Evolutionary conservation across 2,329 filamentous ascomycete genomes (phyloP), one percentile per base, ranked within the genome.

Genomic region (Hypoxylon rubiginosum): DNA sequence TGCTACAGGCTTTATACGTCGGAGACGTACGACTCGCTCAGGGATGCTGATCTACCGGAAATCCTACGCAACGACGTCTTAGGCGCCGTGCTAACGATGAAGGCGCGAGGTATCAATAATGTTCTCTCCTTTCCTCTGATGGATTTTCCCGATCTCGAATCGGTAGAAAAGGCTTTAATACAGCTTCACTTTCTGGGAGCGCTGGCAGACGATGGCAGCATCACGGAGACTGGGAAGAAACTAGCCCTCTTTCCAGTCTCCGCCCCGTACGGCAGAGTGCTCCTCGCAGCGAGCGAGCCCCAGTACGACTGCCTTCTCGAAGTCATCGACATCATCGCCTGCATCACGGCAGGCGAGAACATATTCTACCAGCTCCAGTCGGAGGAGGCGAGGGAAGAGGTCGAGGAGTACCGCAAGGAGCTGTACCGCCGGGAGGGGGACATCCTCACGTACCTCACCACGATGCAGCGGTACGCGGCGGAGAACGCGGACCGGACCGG

Each of bases 1-100:
- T 98, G 94, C 79, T 97, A 90, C 77, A 86, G 96, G 45, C 82
- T 99, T 0, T 99, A 97, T 77, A 97, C 95, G 0, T 89, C 97
- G 71, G 85, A 88, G 3, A 88, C 90, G 2, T 98, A 93, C 77
- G 81, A 89, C 9, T 80, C 82, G 0, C 82, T 97, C 6, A 86
- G 91, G 48, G 88, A 92, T 62, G 86, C 91, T 0, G 94, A 94
- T 51, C 86, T 90, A 0, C 95, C 96, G 0, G 96, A 99, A 77
- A 97, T 99, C 10, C 81, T 97, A 10, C 88, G 96, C 19, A 97
- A 93, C 74, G 95, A 99, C 77, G 86, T 98, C 5, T 88, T 94
- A 19, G 91, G 93, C 34, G 92, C 95, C 0, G 85, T 97, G 1
- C 82, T 99, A 9, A 97, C 92, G 0, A 97, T 99, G 91, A 97